Conservation (phyloP, 2,329 filamentous ascomycete genomes). For the Nemania bipapillata region DNA sequence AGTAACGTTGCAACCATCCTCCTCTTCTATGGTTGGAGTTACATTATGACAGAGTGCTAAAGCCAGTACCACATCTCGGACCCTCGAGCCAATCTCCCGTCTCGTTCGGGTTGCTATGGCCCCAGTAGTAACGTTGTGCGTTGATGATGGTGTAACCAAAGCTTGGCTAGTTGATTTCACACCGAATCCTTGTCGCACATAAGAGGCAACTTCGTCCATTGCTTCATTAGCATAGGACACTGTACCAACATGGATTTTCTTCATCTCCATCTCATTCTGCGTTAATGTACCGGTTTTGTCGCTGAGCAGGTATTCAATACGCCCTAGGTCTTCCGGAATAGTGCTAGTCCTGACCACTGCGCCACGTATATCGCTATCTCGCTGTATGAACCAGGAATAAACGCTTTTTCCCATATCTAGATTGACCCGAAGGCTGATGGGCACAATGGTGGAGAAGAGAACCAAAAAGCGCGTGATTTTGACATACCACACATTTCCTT, state of each 20-base stretch:
- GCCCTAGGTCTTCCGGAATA: constrained; percentile 93
- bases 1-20: constrained; percentile 78
- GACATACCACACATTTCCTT: constrained; percentile 84
- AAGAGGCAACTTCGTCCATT: constrained; percentile 94
- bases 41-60: constrained; percentile 97
- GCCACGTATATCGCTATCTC: constrained; percentile 86
- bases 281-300: constrained; percentile 99
- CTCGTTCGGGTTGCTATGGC: constrained; percentile 80
- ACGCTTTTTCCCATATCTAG: constrained; percentile 96
- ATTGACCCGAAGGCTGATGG: constrained; percentile 95
- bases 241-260: constrained; percentile 97
- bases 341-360: constrained; percentile 96
- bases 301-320: constrained; percentile 94
- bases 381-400: constrained; percentile 94
- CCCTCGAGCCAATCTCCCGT: constrained; percentile 90
- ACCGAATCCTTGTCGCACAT: constrained; percentile 83
- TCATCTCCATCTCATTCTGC: constrained; percentile 98
- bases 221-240: constrained; percentile 98
- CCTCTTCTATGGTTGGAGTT: constrained; percentile 87
- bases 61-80: constrained; percentile 91
- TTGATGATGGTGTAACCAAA: constrained; percentile 80
- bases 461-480: constrained; percentile 98
- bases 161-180: constrained; percentile 58
- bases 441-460: constrained; percentile 98
- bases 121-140: constrained; percentile 69